Evolutionary conservation across 140 eudicot genomes (phyloP).

Genomic region (Senecio squalidus): DNA sequence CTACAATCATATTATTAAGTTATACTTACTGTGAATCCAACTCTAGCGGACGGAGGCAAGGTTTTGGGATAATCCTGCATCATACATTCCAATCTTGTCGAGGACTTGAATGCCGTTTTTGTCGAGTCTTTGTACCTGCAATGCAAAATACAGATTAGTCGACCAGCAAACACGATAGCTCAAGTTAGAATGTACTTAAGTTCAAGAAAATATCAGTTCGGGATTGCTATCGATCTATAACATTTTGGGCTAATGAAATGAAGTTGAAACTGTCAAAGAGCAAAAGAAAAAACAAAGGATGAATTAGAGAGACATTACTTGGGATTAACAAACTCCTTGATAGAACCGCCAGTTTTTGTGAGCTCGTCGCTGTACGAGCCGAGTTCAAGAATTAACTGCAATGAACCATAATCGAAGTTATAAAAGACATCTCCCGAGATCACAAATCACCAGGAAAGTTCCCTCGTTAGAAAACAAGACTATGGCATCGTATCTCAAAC

Average conservation of each 20-base stretch:
- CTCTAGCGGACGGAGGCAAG: slow-evolving; percentile 80
- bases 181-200: not conserved
- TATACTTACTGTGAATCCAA: slow-evolving; percentile 88
- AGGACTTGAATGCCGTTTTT: slow-evolving; percentile 76
- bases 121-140: slow-evolving; percentile 48
- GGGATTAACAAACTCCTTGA: slow-evolving; percentile 91
- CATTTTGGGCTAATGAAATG: no score
- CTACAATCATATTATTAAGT: not conserved
- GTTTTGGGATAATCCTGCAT: slow-evolving; percentile 99
- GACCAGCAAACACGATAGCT: not conserved
- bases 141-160: slow-evolving; percentile 3
- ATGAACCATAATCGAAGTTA: slow-evolving; percentile 7
- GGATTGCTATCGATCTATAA: no score
- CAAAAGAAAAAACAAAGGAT: not conserved
- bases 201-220: not conserved
- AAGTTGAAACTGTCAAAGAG: not conserved
- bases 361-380: slow-evolving; percentile 88
- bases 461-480: not conserved
- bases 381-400: slow-evolving; percentile 83
- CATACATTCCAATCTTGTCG: slow-evolving; percentile 94
- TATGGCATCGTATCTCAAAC: not conserved
- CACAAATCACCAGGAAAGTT: no score
- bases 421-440: no score
- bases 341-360: slow-evolving; percentile 84
- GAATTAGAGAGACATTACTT: slow-evolving; percentile 37